phyloP scores from a whole-genome alignment of 495 filamentous ascomycete genomes.

The Penicillium canariense region DNA sequence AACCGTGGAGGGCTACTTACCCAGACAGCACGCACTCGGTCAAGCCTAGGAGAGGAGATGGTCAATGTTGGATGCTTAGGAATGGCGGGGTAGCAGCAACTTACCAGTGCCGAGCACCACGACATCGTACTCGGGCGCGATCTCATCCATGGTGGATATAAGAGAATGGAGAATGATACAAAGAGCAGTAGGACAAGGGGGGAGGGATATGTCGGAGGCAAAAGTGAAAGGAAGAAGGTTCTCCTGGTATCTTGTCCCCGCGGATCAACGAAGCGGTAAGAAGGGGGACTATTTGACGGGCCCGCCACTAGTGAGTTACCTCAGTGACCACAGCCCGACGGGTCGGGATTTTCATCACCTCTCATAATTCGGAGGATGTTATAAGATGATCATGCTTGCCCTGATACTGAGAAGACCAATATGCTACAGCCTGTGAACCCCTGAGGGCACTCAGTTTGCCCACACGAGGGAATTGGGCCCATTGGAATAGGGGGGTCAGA shows the following conservation, averaged over 20 bases:
- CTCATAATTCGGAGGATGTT: not conserved
- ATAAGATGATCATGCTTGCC: not conserved
- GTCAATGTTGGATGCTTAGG: conserved; percentile 32
- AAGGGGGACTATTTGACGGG: conserved; percentile 31
- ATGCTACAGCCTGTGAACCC: not conserved
- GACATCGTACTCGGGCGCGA: conserved; percentile 95
- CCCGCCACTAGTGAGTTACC: conserved; percentile 32
- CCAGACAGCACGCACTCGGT: conserved; percentile 98
- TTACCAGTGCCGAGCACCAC: conserved; percentile 95
- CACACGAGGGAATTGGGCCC: not conserved
- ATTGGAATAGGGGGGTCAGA: not conserved
- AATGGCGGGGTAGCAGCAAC: conserved; percentile 46
- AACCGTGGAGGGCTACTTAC: conserved; percentile 46
- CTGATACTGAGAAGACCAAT: not conserved
- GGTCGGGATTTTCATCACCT: not conserved
- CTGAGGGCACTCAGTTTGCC: not conserved
- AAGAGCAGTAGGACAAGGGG: conserved; percentile 11
- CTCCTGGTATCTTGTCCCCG: conserved; percentile 26
- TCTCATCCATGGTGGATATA: conserved; percentile 77
- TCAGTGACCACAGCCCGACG: conserved; percentile 4
- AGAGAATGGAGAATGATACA: conserved; percentile 1
- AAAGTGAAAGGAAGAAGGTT: conserved; percentile 19
- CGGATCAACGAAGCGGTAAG: conserved; percentile 36
- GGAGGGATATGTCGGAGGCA: conserved; percentile 16
- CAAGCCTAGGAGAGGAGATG: conserved; percentile 59